These are phyloP conservation scores for Dactylonectria macrodidyma DNA, from an alignment of 2,329 filamentous ascomycete species.

Conservation along the genomic window DNA sequence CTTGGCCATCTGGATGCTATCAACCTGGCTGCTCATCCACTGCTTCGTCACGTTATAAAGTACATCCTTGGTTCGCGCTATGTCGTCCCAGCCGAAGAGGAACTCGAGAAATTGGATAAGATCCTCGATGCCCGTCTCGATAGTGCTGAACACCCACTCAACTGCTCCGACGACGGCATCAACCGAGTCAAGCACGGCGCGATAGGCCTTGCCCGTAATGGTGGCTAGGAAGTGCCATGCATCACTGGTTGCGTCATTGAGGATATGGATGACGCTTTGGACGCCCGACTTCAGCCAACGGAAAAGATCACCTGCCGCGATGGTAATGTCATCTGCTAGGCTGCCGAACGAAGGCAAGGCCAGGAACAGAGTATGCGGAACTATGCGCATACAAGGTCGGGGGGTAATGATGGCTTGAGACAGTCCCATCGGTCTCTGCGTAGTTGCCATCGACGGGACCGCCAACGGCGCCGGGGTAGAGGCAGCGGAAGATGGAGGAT, in stretches of 20 bases:
- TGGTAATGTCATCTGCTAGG: not conserved
- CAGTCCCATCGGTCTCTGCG: not conserved
- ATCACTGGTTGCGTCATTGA: not conserved
- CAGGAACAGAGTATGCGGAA: not conserved
- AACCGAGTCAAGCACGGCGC: slow-evolving; percentile 7
- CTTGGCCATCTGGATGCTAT: not conserved
- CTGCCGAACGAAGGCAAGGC: not conserved
- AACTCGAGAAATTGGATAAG: not conserved
- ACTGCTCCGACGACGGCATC: slow-evolving; percentile 11
- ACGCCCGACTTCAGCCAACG: not conserved
- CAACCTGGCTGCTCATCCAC: not conserved
- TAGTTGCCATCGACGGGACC: not conserved
- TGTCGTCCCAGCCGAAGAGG: not conserved
- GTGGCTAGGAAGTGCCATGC: slow-evolving; percentile 13
- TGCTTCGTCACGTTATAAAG: not conserved
- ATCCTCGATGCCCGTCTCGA: not conserved
- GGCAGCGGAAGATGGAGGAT: not conserved
- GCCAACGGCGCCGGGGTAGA: not conserved
- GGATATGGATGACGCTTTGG: not conserved
- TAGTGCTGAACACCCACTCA: slow-evolving; percentile 2
- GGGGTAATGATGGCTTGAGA: not conserved
- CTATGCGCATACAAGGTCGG: not conserved
- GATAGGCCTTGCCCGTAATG: slow-evolving; percentile 4
- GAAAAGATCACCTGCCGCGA: slow-evolving; percentile 1
- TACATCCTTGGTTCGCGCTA: not conserved